A percentile compares a stretch with the other conserved stretches of the same genome.
Evolutionary conservation across 345 rosid genomes (phyloP).

Genomic region (Acer negundo): DNA sequence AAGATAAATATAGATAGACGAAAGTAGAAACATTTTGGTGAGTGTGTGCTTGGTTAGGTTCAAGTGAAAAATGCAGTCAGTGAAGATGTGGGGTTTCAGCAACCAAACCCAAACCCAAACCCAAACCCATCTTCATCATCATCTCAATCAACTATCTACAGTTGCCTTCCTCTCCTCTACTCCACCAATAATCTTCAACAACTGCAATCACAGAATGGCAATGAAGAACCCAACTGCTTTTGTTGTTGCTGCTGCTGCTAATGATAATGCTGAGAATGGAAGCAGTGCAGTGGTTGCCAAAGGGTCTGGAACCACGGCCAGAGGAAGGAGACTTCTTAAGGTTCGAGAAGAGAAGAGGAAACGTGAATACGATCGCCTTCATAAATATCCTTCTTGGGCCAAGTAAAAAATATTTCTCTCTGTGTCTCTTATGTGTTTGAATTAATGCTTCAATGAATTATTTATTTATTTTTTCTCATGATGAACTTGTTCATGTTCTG

Average conservation of each 20-base stretch:
- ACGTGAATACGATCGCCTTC: constrained; percentile 75
- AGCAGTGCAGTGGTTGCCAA: constrained; percentile 20
- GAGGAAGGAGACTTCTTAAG: constrained; percentile 78
- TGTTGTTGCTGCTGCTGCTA: neutral
- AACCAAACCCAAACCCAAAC: neutral
- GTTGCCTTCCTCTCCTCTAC: neutral
- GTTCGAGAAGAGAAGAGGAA: constrained; percentile 86
- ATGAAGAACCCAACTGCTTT: constrained; percentile 5
- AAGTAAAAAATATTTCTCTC: constrained; percentile 36
- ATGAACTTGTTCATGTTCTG: neutral
- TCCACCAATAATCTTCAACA: neutral
- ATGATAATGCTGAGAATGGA: neutral
- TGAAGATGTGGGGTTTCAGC: neutral
- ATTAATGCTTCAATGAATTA: constrained; percentile 16
- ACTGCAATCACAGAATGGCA: neutral
- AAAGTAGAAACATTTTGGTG: too few species aligned
- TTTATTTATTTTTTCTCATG: neutral
- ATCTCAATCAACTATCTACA: constrained; percentile 1
- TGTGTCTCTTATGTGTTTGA: constrained; percentile 31
- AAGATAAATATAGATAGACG: too few species aligned
- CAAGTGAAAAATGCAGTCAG: neutral
- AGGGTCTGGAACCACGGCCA: constrained; percentile 86
- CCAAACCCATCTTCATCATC: neutral
- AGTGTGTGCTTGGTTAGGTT: too few species aligned
- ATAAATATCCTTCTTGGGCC: constrained; percentile 88